Percentiles rank a stretch among this genome's conserved stretches.
Evolutionary conservation across 2,329 filamentous ascomycete species (phyloP).

Genomic region (Ploettnerulaceae sp.): DNA sequence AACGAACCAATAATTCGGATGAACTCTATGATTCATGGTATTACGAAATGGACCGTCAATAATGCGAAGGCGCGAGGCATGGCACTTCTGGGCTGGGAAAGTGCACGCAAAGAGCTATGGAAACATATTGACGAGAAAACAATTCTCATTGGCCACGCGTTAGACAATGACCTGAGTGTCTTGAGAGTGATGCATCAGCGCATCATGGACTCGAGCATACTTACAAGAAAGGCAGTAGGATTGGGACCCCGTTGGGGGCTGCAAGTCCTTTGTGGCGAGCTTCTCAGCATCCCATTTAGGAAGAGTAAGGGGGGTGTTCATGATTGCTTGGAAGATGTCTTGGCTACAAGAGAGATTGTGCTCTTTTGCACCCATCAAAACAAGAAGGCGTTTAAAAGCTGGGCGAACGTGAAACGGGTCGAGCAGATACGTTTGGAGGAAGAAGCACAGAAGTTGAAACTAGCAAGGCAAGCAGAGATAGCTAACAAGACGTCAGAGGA

Average conservation of each 20-base stretch:
- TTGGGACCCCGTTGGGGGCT: conserved; percentile 34
- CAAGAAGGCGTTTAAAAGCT: conserved; percentile 34
- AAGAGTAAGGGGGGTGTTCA: conserved; percentile 37
- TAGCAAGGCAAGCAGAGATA: too few relatives aligned
- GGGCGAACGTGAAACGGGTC: conserved; percentile 30
- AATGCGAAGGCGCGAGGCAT: conserved; percentile 31
- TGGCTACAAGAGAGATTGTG: conserved; percentile 45
- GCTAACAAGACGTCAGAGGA: too few relatives aligned
- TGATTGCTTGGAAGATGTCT: conserved; percentile 45
- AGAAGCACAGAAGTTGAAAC: not conserved
- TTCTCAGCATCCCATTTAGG: conserved; percentile 38
- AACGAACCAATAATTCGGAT: conserved; percentile 34
- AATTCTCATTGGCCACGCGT: conserved; percentile 44
- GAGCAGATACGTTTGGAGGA: conserved; percentile 17
- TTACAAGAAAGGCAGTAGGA: conserved; percentile 36
- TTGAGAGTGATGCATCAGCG: conserved; percentile 40
- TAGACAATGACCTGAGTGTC: conserved; percentile 42
- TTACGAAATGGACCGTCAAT: conserved; percentile 33
- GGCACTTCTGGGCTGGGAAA: conserved; percentile 39
- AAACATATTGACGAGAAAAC: conserved; percentile 40
- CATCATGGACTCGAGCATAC: conserved; percentile 42
- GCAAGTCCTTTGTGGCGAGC: conserved; percentile 34
- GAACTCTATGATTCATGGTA: conserved; percentile 38
- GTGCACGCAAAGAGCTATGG: conserved; percentile 41
- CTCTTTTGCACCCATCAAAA: conserved; percentile 43